Percentiles rank a stretch among this genome's conserved stretches.
Conservation (phyloP, 2,329 filamentous ascomycete species). For the Pleochaeta shiraiana region DNA sequence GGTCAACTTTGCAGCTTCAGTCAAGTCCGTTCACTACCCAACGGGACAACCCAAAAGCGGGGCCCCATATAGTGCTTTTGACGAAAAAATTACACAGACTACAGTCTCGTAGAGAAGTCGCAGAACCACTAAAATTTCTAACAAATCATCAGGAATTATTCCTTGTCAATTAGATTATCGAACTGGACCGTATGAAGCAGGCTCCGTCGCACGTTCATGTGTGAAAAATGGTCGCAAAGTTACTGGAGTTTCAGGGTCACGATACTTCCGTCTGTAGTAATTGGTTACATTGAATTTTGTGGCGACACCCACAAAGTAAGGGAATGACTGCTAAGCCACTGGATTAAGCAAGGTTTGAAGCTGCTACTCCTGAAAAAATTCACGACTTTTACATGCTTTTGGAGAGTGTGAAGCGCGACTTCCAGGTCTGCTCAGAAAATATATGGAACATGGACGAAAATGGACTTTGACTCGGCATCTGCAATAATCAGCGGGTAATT, state of each 20-base stretch:
- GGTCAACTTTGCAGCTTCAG: too few species aligned
- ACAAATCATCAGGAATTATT: background rate
- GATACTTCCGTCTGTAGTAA: background rate
- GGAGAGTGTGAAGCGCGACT: background rate
- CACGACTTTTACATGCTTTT: background rate
- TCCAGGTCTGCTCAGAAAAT: background rate
- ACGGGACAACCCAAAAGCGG: too few species aligned
- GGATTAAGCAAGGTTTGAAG: background rate
- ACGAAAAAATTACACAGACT: background rate
- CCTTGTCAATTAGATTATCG: background rate
- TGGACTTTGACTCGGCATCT: constrained; percentile 1
- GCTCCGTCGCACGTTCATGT: background rate
- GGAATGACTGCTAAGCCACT: background rate
- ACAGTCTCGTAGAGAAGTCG: background rate
- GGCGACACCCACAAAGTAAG: background rate
- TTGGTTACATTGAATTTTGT: background rate
- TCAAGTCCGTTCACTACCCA: too few species aligned
- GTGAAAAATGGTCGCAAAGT: background rate
- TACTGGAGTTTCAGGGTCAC: background rate
- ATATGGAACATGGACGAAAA: background rate
- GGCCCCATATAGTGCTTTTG: background rate
- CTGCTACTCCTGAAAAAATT: background rate
- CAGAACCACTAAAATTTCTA: background rate
- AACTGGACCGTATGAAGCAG: background rate
- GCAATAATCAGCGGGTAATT: constrained; percentile 1